A percentile compares a stretch with the other conserved stretches of the same genome.
These are phyloP conservation scores for Stygiomarasmius scandens DNA, from an alignment of 1,284 basidiomycete genomes.

Conservation along the genomic window DNA sequence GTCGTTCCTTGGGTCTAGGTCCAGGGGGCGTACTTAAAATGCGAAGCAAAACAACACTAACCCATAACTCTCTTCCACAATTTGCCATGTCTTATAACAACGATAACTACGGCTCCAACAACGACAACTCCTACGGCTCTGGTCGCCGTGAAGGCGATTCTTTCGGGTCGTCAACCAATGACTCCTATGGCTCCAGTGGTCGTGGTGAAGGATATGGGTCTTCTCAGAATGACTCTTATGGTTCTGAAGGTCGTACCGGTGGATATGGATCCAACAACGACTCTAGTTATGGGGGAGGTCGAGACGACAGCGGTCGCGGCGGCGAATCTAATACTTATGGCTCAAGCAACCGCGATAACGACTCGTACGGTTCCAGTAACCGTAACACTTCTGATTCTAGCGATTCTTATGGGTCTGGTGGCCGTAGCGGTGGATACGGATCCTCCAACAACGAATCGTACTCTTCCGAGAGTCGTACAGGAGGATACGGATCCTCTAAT, in stretches of 20 bases:
- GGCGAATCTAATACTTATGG: slow-evolving; percentile 14
- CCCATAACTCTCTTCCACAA: too few relatives aligned
- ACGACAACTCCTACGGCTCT: slow-evolving; percentile 14
- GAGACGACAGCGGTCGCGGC: neutral
- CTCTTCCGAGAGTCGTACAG: too few relatives aligned
- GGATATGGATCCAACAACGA: slow-evolving; percentile 9
- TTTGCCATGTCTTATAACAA: slow-evolving; percentile 15
- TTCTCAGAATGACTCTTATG: slow-evolving; percentile 20
- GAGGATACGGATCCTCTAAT: too few relatives aligned
- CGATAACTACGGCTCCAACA: slow-evolving; percentile 4
- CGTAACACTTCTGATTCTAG: slow-evolving; percentile 15
- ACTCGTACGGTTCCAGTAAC: slow-evolving; percentile 18
- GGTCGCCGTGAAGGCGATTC: slow-evolving; percentile 12
- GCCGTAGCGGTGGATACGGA: slow-evolving; percentile 9
- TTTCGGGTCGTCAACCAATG: slow-evolving; percentile 19
- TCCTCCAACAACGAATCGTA: slow-evolving; percentile 24
- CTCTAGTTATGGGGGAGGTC: neutral
- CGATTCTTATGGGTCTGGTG: slow-evolving; percentile 14
- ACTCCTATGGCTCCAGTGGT: too few relatives aligned
- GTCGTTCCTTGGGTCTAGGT: neutral
- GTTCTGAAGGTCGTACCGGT: slow-evolving; percentile 10
- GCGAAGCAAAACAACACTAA: too few relatives aligned
- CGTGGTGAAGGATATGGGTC: too few relatives aligned
- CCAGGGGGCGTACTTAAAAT: neutral
- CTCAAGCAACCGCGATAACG: slow-evolving; percentile 15